Evolutionary conservation across 768 basidiomycete genomes (phyloP).

Genomic region (Fomitopsis serialis): DNA sequence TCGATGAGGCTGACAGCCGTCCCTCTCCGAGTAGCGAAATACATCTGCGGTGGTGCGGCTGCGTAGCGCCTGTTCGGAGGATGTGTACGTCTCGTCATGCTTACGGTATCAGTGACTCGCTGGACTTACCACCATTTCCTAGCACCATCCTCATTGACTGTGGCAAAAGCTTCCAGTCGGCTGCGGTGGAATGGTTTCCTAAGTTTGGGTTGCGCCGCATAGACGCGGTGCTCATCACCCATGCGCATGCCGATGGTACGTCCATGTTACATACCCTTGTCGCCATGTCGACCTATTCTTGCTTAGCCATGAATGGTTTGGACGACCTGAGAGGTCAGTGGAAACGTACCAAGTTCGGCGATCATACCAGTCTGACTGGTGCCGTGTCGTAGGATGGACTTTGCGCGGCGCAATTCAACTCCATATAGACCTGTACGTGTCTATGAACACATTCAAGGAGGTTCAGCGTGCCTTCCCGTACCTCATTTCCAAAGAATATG

Average conservation of each 20-base stretch:
- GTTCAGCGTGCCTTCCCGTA: slow-evolving; percentile 78
- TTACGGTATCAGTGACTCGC: background rate
- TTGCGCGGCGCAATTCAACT: slow-evolving; percentile 56
- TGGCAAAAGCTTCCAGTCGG: slow-evolving; percentile 75
- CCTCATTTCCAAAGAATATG: slow-evolving; percentile 67
- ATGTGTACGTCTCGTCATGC: slow-evolving; percentile 40
- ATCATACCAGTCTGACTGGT: background rate
- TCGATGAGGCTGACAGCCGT: background rate
- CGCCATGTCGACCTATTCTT: background rate
- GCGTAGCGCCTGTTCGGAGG: slow-evolving; percentile 30
- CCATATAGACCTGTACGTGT: slow-evolving; percentile 72
- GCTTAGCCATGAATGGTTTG: slow-evolving; percentile 76
- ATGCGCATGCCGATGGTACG: slow-evolving; percentile 79
- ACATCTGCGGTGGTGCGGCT: slow-evolving; percentile 67
- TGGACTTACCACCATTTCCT: background rate
- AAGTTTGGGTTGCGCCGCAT: slow-evolving; percentile 68
- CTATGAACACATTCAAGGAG: slow-evolving; percentile 57
- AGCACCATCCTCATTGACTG: slow-evolving; percentile 82
- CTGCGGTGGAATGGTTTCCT: slow-evolving; percentile 56
- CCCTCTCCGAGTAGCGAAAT: slow-evolving; percentile 45
- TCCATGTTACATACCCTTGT: slow-evolving; percentile 1
- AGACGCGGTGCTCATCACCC: slow-evolving; percentile 77
- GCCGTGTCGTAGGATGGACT: slow-evolving; percentile 61
- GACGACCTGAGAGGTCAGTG: slow-evolving; percentile 78
- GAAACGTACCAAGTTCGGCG: background rate